Percentiles rank a stretch among this genome's conserved stretches.
Conservation (phyloP, 345 rosid species). For the Citrus maxima region DNA sequence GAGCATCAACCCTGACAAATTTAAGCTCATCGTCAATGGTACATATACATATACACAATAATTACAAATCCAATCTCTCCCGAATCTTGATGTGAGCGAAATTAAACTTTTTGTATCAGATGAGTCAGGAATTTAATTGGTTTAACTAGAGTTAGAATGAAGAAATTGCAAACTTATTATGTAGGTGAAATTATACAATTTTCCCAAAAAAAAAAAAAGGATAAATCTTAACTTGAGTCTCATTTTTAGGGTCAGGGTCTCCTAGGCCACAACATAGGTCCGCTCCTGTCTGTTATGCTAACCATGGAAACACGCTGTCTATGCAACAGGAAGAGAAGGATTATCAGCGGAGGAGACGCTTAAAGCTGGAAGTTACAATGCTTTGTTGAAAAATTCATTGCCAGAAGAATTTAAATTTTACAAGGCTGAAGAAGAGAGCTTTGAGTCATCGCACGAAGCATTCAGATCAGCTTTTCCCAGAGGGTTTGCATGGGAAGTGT, state of each 20-base stretch:
- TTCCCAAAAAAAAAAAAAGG: too few species aligned
- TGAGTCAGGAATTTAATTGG: neutral
- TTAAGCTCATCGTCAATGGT: slow-evolving; percentile 80
- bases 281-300: too few species aligned
- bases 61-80: neutral
- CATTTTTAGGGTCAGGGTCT: too few species aligned
- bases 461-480: slow-evolving; percentile 66
- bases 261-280: too few species aligned
- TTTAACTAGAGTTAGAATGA: too few species aligned
- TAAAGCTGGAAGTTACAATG: slow-evolving; percentile 63
- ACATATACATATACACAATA: neutral
- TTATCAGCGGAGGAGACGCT: slow-evolving; percentile 65
- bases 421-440: slow-evolving; percentile 67
- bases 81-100: too few species aligned
- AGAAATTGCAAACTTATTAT: too few species aligned
- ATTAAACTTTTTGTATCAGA: too few species aligned
- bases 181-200: too few species aligned
- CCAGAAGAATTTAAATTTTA: slow-evolving; percentile 58
- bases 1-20: slow-evolving; percentile 64
- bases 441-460: slow-evolving; percentile 68
- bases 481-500: slow-evolving; percentile 86
- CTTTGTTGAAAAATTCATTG: slow-evolving; percentile 55
- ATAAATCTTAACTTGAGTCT: too few species aligned
- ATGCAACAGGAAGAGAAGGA: slow-evolving; percentile 60
- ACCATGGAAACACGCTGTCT: neutral